Percentiles rank a stretch among this genome's conserved stretches.
Conservation (phyloP, 2,329 filamentous ascomycete species). For the Apiospora pterosperma region DNA sequence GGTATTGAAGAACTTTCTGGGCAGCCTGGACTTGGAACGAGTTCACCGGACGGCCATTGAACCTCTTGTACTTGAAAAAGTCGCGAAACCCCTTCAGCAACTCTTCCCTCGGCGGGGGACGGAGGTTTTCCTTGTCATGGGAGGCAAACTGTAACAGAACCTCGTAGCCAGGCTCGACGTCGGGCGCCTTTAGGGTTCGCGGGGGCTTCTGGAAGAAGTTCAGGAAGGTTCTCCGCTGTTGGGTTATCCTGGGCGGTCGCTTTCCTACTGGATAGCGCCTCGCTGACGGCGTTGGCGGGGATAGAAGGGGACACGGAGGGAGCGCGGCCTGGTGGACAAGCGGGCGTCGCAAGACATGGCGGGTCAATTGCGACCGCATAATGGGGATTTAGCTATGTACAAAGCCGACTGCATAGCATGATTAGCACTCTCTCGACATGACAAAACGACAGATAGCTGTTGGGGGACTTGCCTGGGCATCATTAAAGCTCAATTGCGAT, state of each 20-base stretch:
- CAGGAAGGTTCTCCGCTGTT: slow-evolving; percentile 57
- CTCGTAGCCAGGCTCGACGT: slow-evolving; percentile 68
- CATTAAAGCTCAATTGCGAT: neutral
- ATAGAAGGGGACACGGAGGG: slow-evolving; percentile 10
- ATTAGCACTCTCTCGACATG: neutral
- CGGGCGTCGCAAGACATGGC: slow-evolving; percentile 37
- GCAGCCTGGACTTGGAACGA: slow-evolving; percentile 64
- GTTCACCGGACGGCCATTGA: slow-evolving; percentile 51
- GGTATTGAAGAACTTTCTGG: slow-evolving; percentile 57
- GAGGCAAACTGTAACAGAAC: slow-evolving; percentile 67
- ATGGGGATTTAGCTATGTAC: slow-evolving; percentile 24
- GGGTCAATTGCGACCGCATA: slow-evolving; percentile 34
- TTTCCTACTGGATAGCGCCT: slow-evolving; percentile 26
- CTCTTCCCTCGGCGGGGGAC: slow-evolving; percentile 61
- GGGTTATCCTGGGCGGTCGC: slow-evolving; percentile 16
- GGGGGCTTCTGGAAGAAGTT: slow-evolving; percentile 59
- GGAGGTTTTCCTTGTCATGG: slow-evolving; percentile 58
- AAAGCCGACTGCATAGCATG: slow-evolving; percentile 17
- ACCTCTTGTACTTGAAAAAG: slow-evolving; percentile 58
- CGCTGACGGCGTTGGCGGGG: slow-evolving; percentile 19
- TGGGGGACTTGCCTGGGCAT: slow-evolving; percentile 5
- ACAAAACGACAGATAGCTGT: neutral
- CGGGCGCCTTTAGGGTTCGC: slow-evolving; percentile 56
- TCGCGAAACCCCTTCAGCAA: slow-evolving; percentile 61
- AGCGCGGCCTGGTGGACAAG: slow-evolving; percentile 19